Conservation (phyloP, 108 stramenopile genomes). For the Chaetoceros tenuissimus region DNA sequence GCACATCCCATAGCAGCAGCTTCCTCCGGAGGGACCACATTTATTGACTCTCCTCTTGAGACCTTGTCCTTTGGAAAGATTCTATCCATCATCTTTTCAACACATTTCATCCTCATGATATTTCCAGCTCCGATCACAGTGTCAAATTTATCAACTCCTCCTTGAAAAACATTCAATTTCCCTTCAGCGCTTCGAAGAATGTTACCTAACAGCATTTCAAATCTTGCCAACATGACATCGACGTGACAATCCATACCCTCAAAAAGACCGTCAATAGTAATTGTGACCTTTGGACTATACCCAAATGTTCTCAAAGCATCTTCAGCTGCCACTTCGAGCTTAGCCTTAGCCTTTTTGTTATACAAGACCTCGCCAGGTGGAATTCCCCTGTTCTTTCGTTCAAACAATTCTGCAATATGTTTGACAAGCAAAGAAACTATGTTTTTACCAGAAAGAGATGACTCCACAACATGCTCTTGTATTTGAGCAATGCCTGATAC, state of each 20-base stretch:
- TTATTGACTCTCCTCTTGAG: slow-evolving; percentile 18
- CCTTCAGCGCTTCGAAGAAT: slow-evolving; percentile 45
- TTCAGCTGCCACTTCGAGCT: slow-evolving; percentile 56
- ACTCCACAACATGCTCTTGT: slow-evolving; percentile 18
- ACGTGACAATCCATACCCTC: slow-evolving; percentile 78
- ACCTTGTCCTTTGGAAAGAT: slow-evolving; percentile 39
- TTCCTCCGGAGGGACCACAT: slow-evolving; percentile 52
- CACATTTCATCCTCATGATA: slow-evolving; percentile 39
- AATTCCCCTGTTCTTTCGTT: slow-evolving; percentile 46
- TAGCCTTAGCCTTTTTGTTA: slow-evolving; percentile 50
- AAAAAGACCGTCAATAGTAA: slow-evolving; percentile 50
- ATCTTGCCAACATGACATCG: slow-evolving; percentile 52
- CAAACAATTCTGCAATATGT: slow-evolving; percentile 65
- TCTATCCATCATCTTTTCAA: slow-evolving; percentile 30
- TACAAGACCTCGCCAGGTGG: slow-evolving; percentile 42
- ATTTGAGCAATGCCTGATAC: background rate
- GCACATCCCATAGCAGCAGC: slow-evolving; percentile 71
- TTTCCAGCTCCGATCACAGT: slow-evolving; percentile 52
- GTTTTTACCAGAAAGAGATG: slow-evolving; percentile 22
- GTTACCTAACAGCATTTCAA: slow-evolving; percentile 52
- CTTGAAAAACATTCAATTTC: slow-evolving; percentile 16
- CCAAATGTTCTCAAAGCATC: slow-evolving; percentile 45
- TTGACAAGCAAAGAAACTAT: slow-evolving; percentile 28
- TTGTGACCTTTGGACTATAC: slow-evolving; percentile 30
- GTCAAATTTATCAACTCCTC: slow-evolving; percentile 29